These are phyloP conservation scores for Scenedesmus sp. DNA, from an alignment of 163 green algal genomes.

Conservation along the genomic window DNA sequence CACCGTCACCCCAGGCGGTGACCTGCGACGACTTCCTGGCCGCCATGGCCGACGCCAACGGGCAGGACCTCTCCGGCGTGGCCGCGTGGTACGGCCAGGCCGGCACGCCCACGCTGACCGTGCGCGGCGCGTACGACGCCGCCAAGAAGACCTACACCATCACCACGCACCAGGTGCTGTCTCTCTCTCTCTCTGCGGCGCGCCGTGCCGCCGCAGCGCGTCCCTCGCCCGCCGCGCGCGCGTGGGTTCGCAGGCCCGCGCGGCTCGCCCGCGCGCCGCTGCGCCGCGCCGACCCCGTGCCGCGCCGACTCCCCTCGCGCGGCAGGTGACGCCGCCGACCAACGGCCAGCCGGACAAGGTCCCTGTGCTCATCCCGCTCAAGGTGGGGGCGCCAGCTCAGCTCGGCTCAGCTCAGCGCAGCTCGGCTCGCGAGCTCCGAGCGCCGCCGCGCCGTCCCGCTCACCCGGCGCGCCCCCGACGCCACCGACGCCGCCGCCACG, in stretches of 20 bases:
- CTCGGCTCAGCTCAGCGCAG: background rate
- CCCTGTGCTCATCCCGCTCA: slow-evolving; percentile 91
- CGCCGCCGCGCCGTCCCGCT: slow-evolving; percentile 56
- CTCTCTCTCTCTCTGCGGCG: too few relatives aligned
- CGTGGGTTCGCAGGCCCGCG: too few relatives aligned
- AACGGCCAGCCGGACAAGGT: slow-evolving; percentile 77
- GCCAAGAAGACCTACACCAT: slow-evolving; percentile 84
- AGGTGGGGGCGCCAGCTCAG: slow-evolving; percentile 51
- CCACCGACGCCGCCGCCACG: background rate
- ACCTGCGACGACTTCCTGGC: slow-evolving; percentile 98
- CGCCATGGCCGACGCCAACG: slow-evolving; percentile 97
- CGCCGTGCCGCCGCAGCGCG: too few relatives aligned
- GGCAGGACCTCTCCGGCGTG: slow-evolving; percentile 69
- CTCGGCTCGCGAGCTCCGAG: background rate
- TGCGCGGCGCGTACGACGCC: slow-evolving; percentile 72
- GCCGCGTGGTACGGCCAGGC: slow-evolving; percentile 84
- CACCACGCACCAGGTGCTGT: slow-evolving; percentile 74
- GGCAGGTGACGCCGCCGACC: slow-evolving; percentile 63
- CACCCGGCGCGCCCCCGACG: background rate
- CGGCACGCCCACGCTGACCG: slow-evolving; percentile 86
- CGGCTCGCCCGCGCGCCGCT: too few relatives aligned
- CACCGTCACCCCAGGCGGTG: slow-evolving; percentile 79
- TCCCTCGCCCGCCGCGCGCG: too few relatives aligned
- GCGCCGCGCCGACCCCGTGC: too few relatives aligned
- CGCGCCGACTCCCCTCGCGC: too few relatives aligned